phyloP scores from a whole-genome alignment of 192 early-diverging fungal genomes.

The Phlyctochytrium bullatum region DNA sequence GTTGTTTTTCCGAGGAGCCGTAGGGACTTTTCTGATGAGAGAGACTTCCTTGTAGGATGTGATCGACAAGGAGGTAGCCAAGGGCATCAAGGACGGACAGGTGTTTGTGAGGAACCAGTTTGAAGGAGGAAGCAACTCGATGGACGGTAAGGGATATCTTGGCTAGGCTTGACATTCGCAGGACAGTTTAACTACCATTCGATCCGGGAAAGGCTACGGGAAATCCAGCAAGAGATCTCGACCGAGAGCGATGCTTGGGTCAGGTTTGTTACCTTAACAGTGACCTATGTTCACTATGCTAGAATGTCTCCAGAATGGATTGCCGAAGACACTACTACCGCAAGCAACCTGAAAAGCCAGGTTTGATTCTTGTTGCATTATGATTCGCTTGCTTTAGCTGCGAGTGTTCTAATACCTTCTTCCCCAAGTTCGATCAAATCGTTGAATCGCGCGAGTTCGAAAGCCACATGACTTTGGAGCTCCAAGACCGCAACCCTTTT shows the following conservation, averaged over 20 bases:
- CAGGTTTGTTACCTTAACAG: slow-evolving; percentile 16
- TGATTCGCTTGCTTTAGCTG: too few species aligned
- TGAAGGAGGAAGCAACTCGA: slow-evolving; percentile 50
- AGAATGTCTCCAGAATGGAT: slow-evolving; percentile 44
- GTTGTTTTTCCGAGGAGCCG: too few species aligned
- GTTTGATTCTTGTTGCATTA: too few species aligned
- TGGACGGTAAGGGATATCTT: slow-evolving; percentile 49
- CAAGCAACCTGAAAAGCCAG: slow-evolving; percentile 50
- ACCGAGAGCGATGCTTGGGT: slow-evolving; percentile 54
- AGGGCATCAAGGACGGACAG: slow-evolving; percentile 42
- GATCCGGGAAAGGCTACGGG: slow-evolving; percentile 38
- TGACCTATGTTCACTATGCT: not conserved
- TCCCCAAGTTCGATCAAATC: slow-evolving; percentile 61
- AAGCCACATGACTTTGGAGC: slow-evolving; percentile 41
- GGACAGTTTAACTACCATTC: too few species aligned
- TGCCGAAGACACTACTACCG: slow-evolving; percentile 43
- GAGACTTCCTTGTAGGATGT: slow-evolving; percentile 25
- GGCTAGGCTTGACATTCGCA: too few species aligned
- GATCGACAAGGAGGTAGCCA: slow-evolving; percentile 42
- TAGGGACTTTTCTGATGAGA: too few species aligned
- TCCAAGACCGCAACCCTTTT: slow-evolving; percentile 57
- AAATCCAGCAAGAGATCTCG: slow-evolving; percentile 38
- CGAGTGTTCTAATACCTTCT: too few species aligned
- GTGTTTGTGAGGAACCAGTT: slow-evolving; percentile 45
- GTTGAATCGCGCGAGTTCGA: slow-evolving; percentile 46